A percentile compares a stretch with the other conserved stretches of the same genome.
Conservation (phyloP, 2,329 filamentous ascomycete species). For the Pyrenophora tritici-repentis region DNA sequence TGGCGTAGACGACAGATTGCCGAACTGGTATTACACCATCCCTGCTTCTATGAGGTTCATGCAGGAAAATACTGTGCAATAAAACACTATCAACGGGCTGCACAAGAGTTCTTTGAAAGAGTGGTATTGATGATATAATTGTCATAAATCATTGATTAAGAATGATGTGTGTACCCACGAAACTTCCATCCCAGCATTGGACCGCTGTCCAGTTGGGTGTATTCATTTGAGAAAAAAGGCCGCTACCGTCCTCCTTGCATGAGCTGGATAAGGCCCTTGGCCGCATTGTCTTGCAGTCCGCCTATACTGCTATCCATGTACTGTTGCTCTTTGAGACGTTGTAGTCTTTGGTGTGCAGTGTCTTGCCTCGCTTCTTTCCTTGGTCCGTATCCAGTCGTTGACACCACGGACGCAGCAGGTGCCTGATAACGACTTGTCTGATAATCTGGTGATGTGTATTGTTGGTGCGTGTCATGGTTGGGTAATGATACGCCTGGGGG, state of each 20-base stretch:
- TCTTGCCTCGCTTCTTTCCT: constrained; percentile 23
- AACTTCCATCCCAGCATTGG: no score
- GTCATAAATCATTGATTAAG: no score
- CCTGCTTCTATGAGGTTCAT: no score
- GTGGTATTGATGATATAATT: not conserved
- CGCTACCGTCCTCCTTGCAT: constrained; percentile 35
- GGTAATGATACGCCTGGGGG: constrained; percentile 27
- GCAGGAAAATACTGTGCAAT: no score
- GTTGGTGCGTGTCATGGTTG: constrained; percentile 24
- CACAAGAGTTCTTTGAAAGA: not conserved
- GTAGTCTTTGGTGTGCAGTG: constrained; percentile 27
- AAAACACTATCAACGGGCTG: not conserved
- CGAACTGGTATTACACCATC: no score
- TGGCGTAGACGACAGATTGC: no score
- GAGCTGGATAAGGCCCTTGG: constrained; percentile 59
- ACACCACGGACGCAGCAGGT: constrained; percentile 18
- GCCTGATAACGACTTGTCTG: constrained; percentile 16
- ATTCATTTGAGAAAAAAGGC: no score
- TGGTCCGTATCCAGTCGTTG: constrained; percentile 19
- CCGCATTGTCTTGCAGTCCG: constrained; percentile 57
- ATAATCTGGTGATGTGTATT: constrained; percentile 27
- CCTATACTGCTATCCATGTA: constrained; percentile 49
- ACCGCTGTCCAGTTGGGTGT: no score
- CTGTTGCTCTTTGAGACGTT: constrained; percentile 35
- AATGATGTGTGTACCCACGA: no score